Evolutionary conservation across 768 basidiomycete species (phyloP).

Genomic region (Termitomyces sp.): DNA sequence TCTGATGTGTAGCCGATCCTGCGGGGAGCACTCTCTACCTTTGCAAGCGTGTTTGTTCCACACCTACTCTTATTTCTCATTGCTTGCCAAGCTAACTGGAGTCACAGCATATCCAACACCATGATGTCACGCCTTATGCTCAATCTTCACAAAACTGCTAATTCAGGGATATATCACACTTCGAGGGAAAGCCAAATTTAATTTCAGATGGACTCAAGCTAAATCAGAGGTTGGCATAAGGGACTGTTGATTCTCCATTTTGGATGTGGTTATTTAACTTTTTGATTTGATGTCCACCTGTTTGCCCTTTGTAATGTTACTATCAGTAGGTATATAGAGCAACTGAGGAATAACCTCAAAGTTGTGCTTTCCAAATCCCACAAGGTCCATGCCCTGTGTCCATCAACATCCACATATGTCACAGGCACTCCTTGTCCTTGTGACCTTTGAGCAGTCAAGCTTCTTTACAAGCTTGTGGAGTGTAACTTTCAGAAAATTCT

Average conservation of each 20-base stretch:
- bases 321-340: not conserved
- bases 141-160: conserved; percentile 8
- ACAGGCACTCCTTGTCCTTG: too few species aligned
- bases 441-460: too few species aligned
- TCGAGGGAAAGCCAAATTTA: not conserved
- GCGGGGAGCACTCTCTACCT: not conserved
- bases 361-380: too few species aligned
- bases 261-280: not conserved
- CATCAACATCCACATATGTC: too few species aligned
- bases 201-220: not conserved
- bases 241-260: not conserved
- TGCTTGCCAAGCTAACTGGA: not conserved
- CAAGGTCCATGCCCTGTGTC: too few species aligned
- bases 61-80: not conserved
- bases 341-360: too few species aligned
- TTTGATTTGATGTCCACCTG: not conserved
- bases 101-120: conserved; percentile 4
- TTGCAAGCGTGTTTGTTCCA: conserved; percentile 1
- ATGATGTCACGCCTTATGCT: conserved; percentile 16
- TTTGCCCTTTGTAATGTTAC: conserved; percentile 20
- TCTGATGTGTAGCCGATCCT: not conserved
- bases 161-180: not conserved
- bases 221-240: not conserved
- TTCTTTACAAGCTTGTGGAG: too few species aligned
- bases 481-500: too few species aligned